Conservation (phyloP, 805 yeast genomes). For the Lachancea sp. region DNA sequence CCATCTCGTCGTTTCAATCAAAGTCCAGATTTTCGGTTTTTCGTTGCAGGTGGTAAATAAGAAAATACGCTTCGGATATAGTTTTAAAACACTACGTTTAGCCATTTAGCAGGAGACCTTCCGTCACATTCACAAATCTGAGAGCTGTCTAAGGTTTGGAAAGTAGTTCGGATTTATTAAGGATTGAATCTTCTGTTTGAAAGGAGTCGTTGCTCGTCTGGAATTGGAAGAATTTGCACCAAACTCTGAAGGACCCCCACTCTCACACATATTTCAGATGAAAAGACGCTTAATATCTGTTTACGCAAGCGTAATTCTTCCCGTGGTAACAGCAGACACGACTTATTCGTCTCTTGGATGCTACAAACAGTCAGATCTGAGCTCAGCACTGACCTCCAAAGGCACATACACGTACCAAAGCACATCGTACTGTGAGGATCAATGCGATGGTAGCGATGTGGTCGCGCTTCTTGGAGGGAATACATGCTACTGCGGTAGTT, state of each 20-base stretch:
- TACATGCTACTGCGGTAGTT: conserved; percentile 62
- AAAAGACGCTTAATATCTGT: not conserved
- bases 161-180: not conserved
- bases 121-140: too few relatives aligned
- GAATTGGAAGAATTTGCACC: too few relatives aligned
- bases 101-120: too few relatives aligned
- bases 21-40: not conserved
- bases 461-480: conserved; percentile 50
- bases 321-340: not conserved
- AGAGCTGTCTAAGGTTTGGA: not conserved
- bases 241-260: not conserved
- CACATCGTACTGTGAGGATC: conserved; percentile 46
- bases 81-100: not conserved
- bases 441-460: conserved; percentile 45
- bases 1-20: not conserved
- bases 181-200: not conserved
- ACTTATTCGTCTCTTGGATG: conserved; percentile 33
- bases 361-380: conserved; percentile 26
- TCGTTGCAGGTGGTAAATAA: conserved; percentile 1
- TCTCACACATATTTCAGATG: not conserved
- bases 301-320: not conserved
- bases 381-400: conserved; percentile 26
- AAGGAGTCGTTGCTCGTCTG: not conserved
- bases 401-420: conserved; percentile 56
- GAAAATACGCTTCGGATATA: not conserved